A percentile compares a stretch with the other conserved stretches of the same genome.
phyloP scores from a whole-genome alignment of 2,329 filamentous ascomycete genomes.

The Xylaria sp. region DNA sequence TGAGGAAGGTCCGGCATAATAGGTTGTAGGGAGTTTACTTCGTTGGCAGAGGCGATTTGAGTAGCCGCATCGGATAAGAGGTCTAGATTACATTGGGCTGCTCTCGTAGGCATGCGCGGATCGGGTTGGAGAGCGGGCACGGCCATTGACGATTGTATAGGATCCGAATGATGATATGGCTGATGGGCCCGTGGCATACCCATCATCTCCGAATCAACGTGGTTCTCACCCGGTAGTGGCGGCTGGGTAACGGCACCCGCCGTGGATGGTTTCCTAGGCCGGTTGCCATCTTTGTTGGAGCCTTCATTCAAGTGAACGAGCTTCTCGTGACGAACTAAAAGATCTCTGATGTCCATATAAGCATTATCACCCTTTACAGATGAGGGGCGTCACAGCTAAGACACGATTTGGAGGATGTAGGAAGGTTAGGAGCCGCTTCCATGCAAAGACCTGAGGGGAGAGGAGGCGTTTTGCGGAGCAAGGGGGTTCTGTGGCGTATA shows the following conservation, averaged over 20 bases:
- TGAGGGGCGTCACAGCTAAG: conserved; percentile 33
- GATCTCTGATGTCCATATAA: conserved; percentile 73
- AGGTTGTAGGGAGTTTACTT: conserved; percentile 63
- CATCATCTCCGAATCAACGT: conserved; percentile 60
- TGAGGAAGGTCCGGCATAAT: conserved; percentile 61
- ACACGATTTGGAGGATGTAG: conserved; percentile 37
- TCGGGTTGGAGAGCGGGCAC: conserved; percentile 58
- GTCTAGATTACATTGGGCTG: conserved; percentile 66
- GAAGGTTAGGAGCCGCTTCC: conserved; percentile 27
- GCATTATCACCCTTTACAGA: conserved; percentile 52
- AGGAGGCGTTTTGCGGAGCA: conserved; percentile 40
- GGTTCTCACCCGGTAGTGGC: conserved; percentile 60
- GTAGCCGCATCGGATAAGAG: conserved; percentile 69
- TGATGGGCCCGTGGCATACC: conserved; percentile 54
- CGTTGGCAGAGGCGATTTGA: conserved; percentile 63
- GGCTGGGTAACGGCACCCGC: conserved; percentile 55
- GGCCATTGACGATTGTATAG: conserved; percentile 53
- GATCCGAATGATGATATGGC: conserved; percentile 56
- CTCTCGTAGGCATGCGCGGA: conserved; percentile 58
- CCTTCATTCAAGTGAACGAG: conserved; percentile 72
- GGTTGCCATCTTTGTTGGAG: conserved; percentile 62
- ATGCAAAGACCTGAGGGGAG: conserved; percentile 35
- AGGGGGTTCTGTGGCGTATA: conserved; percentile 33
- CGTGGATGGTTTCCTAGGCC: conserved; percentile 64
- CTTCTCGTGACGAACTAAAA: conserved; percentile 72